A percentile compares a stretch with the other conserved stretches of the same genome.
Evolutionary conservation across 306 rosid genomes (phyloP).

Genomic region (Cucurbita maxima): DNA sequence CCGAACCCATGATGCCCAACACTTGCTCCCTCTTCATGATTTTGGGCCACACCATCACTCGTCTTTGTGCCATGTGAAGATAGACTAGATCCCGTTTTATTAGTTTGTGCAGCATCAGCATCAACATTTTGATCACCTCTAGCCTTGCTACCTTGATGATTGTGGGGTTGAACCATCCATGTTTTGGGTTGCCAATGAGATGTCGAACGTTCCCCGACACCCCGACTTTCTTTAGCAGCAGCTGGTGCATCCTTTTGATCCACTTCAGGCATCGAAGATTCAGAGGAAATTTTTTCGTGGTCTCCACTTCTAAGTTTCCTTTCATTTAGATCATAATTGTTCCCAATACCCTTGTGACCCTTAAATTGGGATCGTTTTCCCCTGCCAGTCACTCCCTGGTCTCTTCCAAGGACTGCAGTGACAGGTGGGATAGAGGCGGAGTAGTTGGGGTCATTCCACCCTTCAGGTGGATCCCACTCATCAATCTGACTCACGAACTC

Average conservation of each 20-base stretch:
- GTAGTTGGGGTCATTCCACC: conserved; percentile 22
- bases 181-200: conserved; percentile 87
- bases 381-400: conserved; percentile 34
- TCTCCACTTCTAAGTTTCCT: conserved; percentile 25
- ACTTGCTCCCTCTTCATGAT: conserved; percentile 28
- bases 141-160: conserved; percentile 26
- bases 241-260: conserved; percentile 29
- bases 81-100: neutral
- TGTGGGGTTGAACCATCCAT: conserved; percentile 29
- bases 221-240: conserved; percentile 44
- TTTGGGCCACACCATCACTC: conserved; percentile 15
- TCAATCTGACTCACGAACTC: conserved; percentile 31
- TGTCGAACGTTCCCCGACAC: conserved; percentile 33
- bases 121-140: conserved; percentile 27
- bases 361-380: conserved; percentile 39
- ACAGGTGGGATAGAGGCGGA: conserved; percentile 26
- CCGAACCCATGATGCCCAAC: conserved; percentile 25
- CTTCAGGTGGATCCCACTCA: conserved; percentile 38
- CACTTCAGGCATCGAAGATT: conserved; percentile 22
- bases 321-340: conserved; percentile 38
- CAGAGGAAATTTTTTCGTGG: conserved; percentile 24
- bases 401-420: conserved; percentile 27
- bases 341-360: conserved; percentile 42
- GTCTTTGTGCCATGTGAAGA: conserved; percentile 11
- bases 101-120: conserved; percentile 14